A percentile compares a stretch with the other conserved stretches of the same genome.
Conservation (phyloP, 768 basidiomycete species). For the Mycena latifolia region DNA sequence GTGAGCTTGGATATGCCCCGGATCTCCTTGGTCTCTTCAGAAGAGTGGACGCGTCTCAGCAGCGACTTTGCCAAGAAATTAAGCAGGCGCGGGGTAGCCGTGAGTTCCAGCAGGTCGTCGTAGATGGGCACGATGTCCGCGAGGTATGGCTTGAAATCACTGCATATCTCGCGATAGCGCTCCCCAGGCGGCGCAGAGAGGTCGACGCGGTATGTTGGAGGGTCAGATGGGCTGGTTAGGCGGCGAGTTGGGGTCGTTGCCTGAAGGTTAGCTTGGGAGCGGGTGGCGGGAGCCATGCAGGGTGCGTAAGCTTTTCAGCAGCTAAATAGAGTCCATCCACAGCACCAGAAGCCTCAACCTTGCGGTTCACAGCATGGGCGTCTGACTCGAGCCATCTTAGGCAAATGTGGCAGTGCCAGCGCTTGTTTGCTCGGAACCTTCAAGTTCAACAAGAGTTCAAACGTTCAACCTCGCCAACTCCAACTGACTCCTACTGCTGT, state of each 20-base stretch:
- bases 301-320: neutral
- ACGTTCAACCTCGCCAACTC: too few species aligned
- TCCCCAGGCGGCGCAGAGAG: slow-evolving; percentile 46
- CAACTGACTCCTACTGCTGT: too few species aligned
- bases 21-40: slow-evolving; percentile 51
- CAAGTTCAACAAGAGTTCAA: too few species aligned
- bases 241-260: neutral
- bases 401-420: too few species aligned
- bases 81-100: slow-evolving; percentile 41
- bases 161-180: slow-evolving; percentile 48
- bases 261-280: slow-evolving; percentile 22
- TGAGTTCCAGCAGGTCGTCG: slow-evolving; percentile 41
- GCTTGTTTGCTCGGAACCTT: too few species aligned
- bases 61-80: slow-evolving; percentile 41
- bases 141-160: slow-evolving; percentile 44
- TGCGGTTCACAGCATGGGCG: neutral
- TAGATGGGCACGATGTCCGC: slow-evolving; percentile 44
- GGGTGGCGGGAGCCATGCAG: slow-evolving; percentile 31
- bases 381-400: too few species aligned
- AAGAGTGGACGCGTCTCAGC: slow-evolving; percentile 45
- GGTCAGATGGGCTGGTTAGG: slow-evolving; percentile 27
- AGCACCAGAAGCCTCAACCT: neutral
- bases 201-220: slow-evolving; percentile 47
- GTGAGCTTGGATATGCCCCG: slow-evolving; percentile 46
- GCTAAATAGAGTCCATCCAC: neutral